Conservation (phyloP, 305 asterid genomes). For the Ilex paraguariensis region DNA sequence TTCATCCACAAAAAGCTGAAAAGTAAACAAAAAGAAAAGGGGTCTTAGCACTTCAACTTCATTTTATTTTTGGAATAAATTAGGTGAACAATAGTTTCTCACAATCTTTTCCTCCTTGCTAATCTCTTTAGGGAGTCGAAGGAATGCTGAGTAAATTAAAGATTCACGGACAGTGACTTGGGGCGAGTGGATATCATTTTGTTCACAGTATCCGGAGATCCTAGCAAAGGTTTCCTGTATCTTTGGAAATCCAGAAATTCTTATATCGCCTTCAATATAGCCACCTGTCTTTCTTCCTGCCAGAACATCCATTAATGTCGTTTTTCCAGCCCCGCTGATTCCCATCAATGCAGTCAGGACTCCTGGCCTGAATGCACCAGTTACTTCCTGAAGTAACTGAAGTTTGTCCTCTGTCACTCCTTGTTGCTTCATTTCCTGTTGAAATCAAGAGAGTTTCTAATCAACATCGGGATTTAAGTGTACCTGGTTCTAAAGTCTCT, state of each 20-base stretch:
- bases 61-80: no score
- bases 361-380: constrained; percentile 21
- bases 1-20: constrained; percentile 16
- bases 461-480: no score
- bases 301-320: constrained; percentile 19
- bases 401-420: constrained; percentile 13
- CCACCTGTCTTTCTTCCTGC: constrained; percentile 20
- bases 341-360: constrained; percentile 19
- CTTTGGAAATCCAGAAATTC: constrained; percentile 17
- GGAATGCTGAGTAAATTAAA: constrained; percentile 14
- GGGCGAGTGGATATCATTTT: constrained; percentile 15
- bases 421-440: constrained; percentile 17
- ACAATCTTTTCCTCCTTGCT: constrained; percentile 3
- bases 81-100: not conserved
- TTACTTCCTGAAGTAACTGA: constrained; percentile 12
- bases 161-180: constrained; percentile 15
- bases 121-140: constrained; percentile 6
- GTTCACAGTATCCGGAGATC: constrained; percentile 15
- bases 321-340: constrained; percentile 22
- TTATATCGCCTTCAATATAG: constrained; percentile 11
- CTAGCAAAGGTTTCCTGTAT: constrained; percentile 19
- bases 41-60: no score
- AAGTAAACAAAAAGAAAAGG: no score
- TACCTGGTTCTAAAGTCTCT: no score
- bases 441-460: not conserved